Percentiles rank a stretch among this genome's conserved stretches.
Evolutionary conservation across 176 grass and related monocot species (phyloP).

Genomic region (Panicum miliaceum): DNA sequence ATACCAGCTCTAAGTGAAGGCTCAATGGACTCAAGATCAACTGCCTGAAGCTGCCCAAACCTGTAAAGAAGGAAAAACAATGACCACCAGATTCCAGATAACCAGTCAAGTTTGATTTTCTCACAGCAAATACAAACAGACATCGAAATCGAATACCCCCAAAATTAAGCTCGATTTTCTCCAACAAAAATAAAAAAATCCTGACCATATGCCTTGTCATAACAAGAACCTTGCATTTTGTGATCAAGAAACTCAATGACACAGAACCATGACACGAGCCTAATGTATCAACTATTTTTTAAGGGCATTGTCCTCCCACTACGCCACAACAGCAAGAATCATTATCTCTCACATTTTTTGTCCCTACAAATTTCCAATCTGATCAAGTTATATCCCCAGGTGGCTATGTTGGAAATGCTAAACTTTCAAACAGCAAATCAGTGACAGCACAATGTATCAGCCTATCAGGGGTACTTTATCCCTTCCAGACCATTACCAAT

Average conservation of each 20-base stretch:
- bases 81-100: background rate
- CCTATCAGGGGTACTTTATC: background rate
- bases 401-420: background rate
- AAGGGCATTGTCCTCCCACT: background rate
- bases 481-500: background rate
- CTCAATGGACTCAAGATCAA: constrained; percentile 76
- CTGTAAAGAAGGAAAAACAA: constrained; percentile 36
- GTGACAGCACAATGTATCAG: too few species aligned
- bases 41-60: constrained; percentile 82
- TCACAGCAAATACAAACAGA: constrained; percentile 19
- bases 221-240: background rate
- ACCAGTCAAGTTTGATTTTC: background rate
- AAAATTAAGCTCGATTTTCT: background rate
- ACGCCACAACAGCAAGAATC: background rate
- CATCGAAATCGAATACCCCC: constrained; percentile 1
- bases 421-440: background rate
- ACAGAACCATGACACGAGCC: background rate
- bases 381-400: background rate
- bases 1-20: constrained; percentile 88
- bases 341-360: background rate
- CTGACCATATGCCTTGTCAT: too few species aligned
- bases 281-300: background rate
- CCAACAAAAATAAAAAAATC: too few species aligned
- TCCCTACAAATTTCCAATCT: background rate
- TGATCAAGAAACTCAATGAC: background rate